Percentiles rank a stretch among this genome's conserved stretches.
phyloP scores from a whole-genome alignment of 73 alveolate species.

The Stentor roeselii region DNA sequence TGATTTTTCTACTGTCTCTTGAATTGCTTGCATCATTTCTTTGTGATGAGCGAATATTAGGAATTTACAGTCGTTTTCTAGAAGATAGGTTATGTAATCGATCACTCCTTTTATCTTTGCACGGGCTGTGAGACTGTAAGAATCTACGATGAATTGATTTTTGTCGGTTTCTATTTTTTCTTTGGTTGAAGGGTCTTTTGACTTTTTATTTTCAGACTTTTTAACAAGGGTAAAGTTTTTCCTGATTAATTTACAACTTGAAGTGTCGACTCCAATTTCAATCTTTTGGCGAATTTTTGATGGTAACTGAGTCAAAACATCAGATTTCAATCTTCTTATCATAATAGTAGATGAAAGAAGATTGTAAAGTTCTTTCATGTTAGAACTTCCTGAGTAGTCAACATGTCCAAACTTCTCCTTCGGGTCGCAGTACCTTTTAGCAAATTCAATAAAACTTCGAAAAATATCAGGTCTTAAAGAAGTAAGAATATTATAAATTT shows the following conservation, averaged over 20 bases:
- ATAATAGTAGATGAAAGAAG: slow-evolving; percentile 58
- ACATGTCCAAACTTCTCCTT: slow-evolving; percentile 54
- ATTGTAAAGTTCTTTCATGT: slow-evolving; percentile 70
- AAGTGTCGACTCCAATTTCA: slow-evolving; percentile 49
- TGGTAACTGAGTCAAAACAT: slow-evolving; percentile 85
- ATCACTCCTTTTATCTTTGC: slow-evolving; percentile 81
- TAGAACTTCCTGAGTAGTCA: slow-evolving; percentile 73
- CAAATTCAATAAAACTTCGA: slow-evolving; percentile 52
- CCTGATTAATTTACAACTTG: slow-evolving; percentile 33
- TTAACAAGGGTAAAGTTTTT: slow-evolving; percentile 29
- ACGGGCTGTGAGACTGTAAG: slow-evolving; percentile 61
- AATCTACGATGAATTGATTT: slow-evolving; percentile 33
- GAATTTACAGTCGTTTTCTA: slow-evolving; percentile 72
- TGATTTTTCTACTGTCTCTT: slow-evolving; percentile 45
- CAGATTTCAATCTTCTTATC: slow-evolving; percentile 87
- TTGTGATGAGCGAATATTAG: slow-evolving; percentile 85
- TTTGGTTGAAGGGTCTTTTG: background rate
- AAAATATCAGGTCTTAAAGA: slow-evolving; percentile 74
- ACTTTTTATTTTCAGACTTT: background rate
- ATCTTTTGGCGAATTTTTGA: slow-evolving; percentile 76
- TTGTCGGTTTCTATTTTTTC: slow-evolving; percentile 28
- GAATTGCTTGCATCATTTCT: slow-evolving; percentile 55
- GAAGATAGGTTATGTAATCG: slow-evolving; percentile 61
- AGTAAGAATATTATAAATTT: slow-evolving; percentile 70
- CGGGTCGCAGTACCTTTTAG: slow-evolving; percentile 85